Evolutionary conservation across 495 filamentous ascomycete genomes (phyloP).

Genomic region (Astrothelium subdiscretum): DNA sequence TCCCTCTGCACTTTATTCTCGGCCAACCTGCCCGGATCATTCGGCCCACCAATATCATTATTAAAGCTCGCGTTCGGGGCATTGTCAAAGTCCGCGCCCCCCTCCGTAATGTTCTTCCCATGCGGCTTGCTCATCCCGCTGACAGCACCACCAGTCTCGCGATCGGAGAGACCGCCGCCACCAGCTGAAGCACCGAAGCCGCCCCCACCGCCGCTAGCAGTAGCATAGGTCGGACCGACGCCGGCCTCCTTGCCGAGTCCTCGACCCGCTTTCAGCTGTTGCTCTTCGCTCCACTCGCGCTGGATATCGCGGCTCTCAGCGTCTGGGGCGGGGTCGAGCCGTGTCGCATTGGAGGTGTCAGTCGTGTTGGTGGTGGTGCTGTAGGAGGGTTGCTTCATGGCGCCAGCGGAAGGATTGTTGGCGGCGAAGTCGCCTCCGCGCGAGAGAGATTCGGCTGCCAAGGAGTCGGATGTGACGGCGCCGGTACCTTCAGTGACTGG

Average conservation of each 20-base stretch:
- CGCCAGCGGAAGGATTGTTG: constrained; percentile 38
- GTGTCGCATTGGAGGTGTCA: constrained; percentile 40
- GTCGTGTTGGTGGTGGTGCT: constrained; percentile 46
- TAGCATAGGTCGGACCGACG: constrained; percentile 35
- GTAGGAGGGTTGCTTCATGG: constrained; percentile 34
- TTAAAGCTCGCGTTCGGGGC: constrained; percentile 48
- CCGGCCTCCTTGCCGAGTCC: constrained; percentile 30
- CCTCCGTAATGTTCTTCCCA: constrained; percentile 44
- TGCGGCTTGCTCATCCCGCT: constrained; percentile 35
- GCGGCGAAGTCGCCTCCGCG: constrained; percentile 40
- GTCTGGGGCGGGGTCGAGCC: constrained; percentile 38
- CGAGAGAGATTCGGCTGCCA: constrained; percentile 50
- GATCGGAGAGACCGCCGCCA: constrained; percentile 12
- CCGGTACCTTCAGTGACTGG: constrained; percentile 44
- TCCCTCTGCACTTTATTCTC: constrained; percentile 36
- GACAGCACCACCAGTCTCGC: constrained; percentile 14
- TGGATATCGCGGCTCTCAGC: constrained; percentile 38
- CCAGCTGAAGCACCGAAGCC: constrained; percentile 4
- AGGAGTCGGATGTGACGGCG: constrained; percentile 48
- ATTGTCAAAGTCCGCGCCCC: constrained; percentile 37
- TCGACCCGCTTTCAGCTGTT: constrained; percentile 14
- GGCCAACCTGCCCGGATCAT: constrained; percentile 46
- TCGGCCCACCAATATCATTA: constrained; percentile 44
- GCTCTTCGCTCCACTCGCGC: constrained; percentile 26
- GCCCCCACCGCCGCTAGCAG: constrained; percentile 17